Base-by-base conservation (phyloP, 495 filamentous ascomycete species). In the Saxophila tyrrhenica region DNA sequence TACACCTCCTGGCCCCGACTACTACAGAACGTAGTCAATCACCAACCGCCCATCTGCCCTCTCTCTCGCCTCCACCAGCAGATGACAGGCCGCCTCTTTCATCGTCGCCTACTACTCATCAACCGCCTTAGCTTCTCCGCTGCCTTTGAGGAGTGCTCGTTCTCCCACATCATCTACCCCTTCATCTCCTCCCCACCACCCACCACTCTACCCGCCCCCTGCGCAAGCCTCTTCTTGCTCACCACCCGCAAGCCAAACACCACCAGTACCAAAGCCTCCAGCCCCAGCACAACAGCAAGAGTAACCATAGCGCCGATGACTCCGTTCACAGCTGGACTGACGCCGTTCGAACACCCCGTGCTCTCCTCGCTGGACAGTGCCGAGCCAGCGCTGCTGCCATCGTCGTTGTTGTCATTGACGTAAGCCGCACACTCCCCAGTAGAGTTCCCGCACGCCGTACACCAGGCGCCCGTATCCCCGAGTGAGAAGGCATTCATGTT, bases 241-340 rank as follows among this genome's bases (percentile, higher is more conserved):
- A 69, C 64, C 2, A 70, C 45, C 58, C 62, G 63, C 2, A 68
- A 58, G 1, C 75, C 72, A 52, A 67, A 69, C 1, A 77, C 17
- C 39, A 81, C 59, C 62, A 75, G 48, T 16, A 75, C 64, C 29
- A 76, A 60, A 25, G 68, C 72, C 62, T 74, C 69, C 3, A 75
- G 47, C 0, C 71, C 75, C 20, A 80, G 55, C 20, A 80, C 63
- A 11, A 80, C 72, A 29, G 70, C 80, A 24, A 84, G 61, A 1
- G 80, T 80, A 1, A 83, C 76, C 65, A 81, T 73, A 0, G 80
- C 81, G 29, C 80, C 81, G 63, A 84, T 80, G 8, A 82, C 78
- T 50, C 80, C 80, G 1, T 63, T 68, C 43, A 69, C 60, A 35
- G 64, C 65, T 23, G 62, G 53, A 29, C 65, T 67, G 43, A 71